These are phyloP conservation scores for Coniochaeta sp. DNA, from an alignment of 2,329 filamentous ascomycete species.

Conservation along the genomic window DNA sequence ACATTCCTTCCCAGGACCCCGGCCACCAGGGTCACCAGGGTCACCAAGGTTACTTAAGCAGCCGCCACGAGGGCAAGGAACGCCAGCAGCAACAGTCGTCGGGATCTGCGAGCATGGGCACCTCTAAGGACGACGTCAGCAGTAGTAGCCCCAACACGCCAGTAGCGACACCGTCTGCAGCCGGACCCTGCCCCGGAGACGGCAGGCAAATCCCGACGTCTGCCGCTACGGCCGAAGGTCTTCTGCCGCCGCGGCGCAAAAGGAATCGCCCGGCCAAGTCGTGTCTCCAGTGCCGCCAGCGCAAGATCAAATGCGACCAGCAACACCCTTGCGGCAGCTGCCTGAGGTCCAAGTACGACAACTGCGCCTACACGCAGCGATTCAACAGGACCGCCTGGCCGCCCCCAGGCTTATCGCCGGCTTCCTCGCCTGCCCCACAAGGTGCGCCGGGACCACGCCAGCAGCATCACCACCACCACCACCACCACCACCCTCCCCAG, in stretches of 20 bases:
- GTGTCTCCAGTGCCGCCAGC: slow-evolving; percentile 49
- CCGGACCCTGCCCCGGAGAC: not conserved
- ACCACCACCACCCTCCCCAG: not conserved
- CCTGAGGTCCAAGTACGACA: slow-evolving; percentile 43
- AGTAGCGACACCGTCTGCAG: not conserved
- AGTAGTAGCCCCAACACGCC: not conserved
- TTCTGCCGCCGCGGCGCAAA: not conserved
- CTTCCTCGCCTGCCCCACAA: not conserved
- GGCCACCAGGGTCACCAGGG: not conserved
- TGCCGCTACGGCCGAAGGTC: not conserved
- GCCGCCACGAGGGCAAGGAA: not conserved
- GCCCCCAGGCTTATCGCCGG: not conserved
- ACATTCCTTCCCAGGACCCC: not conserved
- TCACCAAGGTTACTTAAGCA: not conserved
- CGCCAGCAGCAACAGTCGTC: not conserved
- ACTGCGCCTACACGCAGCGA: slow-evolving; percentile 42
- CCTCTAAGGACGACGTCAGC: not conserved
- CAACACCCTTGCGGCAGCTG: slow-evolving; percentile 53
- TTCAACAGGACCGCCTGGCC: slow-evolving; percentile 17
- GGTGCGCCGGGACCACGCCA: not conserved
- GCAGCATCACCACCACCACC: not conserved
- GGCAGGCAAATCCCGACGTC: not conserved
- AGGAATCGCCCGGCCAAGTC: slow-evolving; percentile 33
- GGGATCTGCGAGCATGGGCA: not conserved
- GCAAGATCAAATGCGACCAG: slow-evolving; percentile 57